Percentiles rank a stretch among this genome's conserved stretches.
phyloP scores from a whole-genome alignment of 1,284 basidiomycete species.

The Cutaneotrichosporon sp. region DNA sequence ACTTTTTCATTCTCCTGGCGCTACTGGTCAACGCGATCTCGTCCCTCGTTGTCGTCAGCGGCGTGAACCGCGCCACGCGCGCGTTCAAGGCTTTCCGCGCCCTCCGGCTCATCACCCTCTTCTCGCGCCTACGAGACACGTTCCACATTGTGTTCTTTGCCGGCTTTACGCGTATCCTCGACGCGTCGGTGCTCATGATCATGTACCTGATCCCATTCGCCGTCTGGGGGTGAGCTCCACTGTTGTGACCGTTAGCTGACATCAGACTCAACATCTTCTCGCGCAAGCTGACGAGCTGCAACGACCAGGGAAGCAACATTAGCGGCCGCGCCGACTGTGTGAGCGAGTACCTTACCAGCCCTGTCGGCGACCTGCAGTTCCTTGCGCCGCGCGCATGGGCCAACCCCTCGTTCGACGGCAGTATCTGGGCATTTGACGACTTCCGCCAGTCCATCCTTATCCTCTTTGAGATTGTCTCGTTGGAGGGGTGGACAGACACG shows the following conservation, averaged over 20 bases:
- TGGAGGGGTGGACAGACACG: constrained; percentile 94
- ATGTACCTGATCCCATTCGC: constrained; percentile 96
- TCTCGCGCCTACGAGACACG: constrained; percentile 78
- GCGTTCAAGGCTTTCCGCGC: constrained; percentile 86
- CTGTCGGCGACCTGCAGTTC: constrained; percentile 56
- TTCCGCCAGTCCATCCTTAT: constrained; percentile 84
- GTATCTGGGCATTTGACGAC: constrained; percentile 84
- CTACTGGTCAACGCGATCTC: constrained; percentile 76
- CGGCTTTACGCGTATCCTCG: constrained; percentile 77
- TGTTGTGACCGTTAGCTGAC: neutral
- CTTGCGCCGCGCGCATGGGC: constrained; percentile 81
- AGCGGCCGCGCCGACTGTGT: constrained; percentile 62
- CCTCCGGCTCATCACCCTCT: constrained; percentile 81
- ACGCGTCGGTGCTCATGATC: constrained; percentile 86
- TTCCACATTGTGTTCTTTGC: constrained; percentile 89
- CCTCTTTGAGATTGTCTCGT: constrained; percentile 91
- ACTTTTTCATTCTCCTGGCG: constrained; percentile 79
- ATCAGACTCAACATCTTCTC: constrained; percentile 75
- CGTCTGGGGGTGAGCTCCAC: constrained; percentile 67
- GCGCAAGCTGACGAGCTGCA: constrained; percentile 79
- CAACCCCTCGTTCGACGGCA: constrained; percentile 67
- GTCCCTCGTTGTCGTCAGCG: constrained; percentile 70
- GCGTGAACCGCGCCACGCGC: constrained; percentile 73
- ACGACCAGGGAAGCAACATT: constrained; percentile 57
- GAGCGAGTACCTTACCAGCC: constrained; percentile 60